A percentile compares a stretch with the other conserved stretches of the same genome.
phyloP scores from a whole-genome alignment of 345 rosid species.

The Cardamine occulta region DNA sequence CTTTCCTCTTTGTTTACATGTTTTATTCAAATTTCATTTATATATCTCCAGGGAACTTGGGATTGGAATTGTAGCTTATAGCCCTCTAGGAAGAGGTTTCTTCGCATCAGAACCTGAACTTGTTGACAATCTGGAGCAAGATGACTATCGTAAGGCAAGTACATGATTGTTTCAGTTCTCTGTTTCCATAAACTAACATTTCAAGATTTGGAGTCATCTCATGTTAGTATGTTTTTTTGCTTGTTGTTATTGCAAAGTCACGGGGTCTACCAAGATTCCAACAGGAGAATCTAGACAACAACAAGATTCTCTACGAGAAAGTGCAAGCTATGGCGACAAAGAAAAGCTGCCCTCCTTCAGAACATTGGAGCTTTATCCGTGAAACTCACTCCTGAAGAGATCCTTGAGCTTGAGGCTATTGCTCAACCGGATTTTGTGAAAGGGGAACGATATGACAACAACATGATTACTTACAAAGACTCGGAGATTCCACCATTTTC shows the following conservation, averaged over 20 bases:
- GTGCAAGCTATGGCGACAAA: slow-evolving; percentile 54
- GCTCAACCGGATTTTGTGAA: slow-evolving; percentile 49
- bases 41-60: slow-evolving; percentile 63
- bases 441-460: slow-evolving; percentile 47
- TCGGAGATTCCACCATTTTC: slow-evolving; percentile 62
- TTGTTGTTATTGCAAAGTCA: not conserved
- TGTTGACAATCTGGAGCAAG: slow-evolving; percentile 45
- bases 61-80: slow-evolving; percentile 74
- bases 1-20: not conserved
- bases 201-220: not conserved
- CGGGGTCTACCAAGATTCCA: slow-evolving; percentile 62
- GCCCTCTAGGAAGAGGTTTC: slow-evolving; percentile 80
- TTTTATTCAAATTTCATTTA: not conserved
- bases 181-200: not conserved
- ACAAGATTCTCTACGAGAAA: slow-evolving; percentile 49
- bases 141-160: slow-evolving; percentile 57
- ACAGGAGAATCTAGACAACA: slow-evolving; percentile 61
- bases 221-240: not conserved
- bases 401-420: slow-evolving; percentile 59
- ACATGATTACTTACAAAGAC: slow-evolving; percentile 32
- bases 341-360: slow-evolving; percentile 55
- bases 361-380: too few relatives aligned
- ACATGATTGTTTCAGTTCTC: not conserved
- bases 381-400: slow-evolving; percentile 49
- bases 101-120: slow-evolving; percentile 63